Percentiles rank a stretch among this genome's conserved stretches.
phyloP scores from a whole-genome alignment of 345 rosid genomes.

The Physaria fendleri region DNA sequence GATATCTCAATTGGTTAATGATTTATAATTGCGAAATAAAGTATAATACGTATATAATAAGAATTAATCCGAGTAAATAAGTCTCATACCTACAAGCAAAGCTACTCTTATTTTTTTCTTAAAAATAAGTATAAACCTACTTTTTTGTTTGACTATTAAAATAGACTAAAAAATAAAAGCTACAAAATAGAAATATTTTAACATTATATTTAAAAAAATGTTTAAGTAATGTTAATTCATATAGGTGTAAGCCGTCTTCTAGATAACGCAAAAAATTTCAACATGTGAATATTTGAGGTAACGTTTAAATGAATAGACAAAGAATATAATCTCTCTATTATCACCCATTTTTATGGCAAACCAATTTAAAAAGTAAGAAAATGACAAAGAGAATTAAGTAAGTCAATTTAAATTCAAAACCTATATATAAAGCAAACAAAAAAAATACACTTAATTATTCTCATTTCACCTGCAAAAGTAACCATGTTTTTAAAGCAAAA shows the following conservation, averaged over 20 bases:
- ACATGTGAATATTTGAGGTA: conserved; percentile 25
- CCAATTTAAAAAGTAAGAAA: no score
- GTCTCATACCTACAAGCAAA: no score
- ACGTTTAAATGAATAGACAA: conserved; percentile 29
- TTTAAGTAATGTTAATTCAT: not conserved
- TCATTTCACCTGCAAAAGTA: conserved; percentile 35
- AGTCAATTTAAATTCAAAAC: conserved; percentile 15
- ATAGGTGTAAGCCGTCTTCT: conserved; percentile 14
- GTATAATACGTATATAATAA: no score
- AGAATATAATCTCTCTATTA: conserved; percentile 32
- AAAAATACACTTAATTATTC: conserved; percentile 27
- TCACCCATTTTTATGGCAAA: conserved; percentile 11
- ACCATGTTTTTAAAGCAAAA: conserved; percentile 24
- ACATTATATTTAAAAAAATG: not conserved
- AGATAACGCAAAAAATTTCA: conserved; percentile 26
- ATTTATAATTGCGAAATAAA: no score
- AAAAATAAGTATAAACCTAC: no score
- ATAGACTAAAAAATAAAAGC: no score
- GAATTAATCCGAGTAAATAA: no score
- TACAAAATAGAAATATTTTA: not conserved
- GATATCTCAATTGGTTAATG: not conserved
- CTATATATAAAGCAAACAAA: conserved; percentile 29
- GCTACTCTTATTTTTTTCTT: no score
- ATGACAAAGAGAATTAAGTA: conserved; percentile 28
- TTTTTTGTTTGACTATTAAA: no score